Evolutionary conservation across 345 rosid species (phyloP).

Genomic region (Rubroshorea leprosula): DNA sequence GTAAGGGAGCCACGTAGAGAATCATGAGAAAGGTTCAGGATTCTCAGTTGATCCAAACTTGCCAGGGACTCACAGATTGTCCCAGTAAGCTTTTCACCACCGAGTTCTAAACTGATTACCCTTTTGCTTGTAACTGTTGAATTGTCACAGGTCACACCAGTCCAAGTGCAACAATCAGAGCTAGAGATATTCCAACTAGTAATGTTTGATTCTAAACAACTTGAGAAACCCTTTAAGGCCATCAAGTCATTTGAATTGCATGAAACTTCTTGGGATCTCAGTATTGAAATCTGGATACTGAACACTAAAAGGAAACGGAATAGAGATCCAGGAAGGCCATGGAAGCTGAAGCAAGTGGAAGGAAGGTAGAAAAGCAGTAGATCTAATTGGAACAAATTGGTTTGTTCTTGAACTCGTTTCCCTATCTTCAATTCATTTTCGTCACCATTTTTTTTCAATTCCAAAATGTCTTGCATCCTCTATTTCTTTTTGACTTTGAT

Average conservation of each 20-base stretch:
- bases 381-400: too few relatives aligned
- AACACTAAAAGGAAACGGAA: too few relatives aligned
- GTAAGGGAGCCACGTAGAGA: constrained; percentile 51
- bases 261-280: too few relatives aligned
- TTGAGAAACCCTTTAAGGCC: constrained; percentile 8
- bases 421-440: too few relatives aligned
- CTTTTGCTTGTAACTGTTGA: constrained; percentile 15
- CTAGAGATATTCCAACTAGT: constrained; percentile 9
- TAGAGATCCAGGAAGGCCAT: too few relatives aligned
- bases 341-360: too few relatives aligned
- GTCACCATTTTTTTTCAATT: too few relatives aligned
- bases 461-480: too few relatives aligned
- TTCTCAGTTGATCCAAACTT: constrained; percentile 34
- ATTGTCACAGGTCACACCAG: constrained; percentile 42
- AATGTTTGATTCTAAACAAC: constrained; percentile 1
- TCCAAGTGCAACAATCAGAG: constrained; percentile 21
- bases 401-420: too few relatives aligned
- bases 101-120: constrained; percentile 41
- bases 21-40: constrained; percentile 73
- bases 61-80: constrained; percentile 45
- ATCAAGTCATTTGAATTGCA: constrained; percentile 1
- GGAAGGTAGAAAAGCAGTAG: too few relatives aligned
- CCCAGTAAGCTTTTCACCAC: constrained; percentile 46
- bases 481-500: too few relatives aligned
- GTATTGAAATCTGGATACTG: too few relatives aligned